Base-by-base conservation (phyloP, 2,329 filamentous ascomycete species). In the Pestalotiopsis fici region DNA sequence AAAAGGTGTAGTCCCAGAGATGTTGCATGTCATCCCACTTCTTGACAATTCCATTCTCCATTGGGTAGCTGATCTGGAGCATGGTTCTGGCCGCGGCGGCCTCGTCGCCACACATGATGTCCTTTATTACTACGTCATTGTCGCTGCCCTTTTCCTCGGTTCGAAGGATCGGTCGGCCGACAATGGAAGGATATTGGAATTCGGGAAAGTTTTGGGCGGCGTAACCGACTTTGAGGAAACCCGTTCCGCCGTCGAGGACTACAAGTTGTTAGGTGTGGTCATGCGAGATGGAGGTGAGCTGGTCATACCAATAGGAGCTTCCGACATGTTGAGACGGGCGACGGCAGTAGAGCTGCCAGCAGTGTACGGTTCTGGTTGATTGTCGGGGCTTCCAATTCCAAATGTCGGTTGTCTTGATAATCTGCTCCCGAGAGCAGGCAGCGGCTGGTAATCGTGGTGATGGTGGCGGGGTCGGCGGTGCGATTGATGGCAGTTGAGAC, bases 11-110 rank as follows among this genome's bases (percentile, higher is more conserved):
- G 83, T 99, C 95, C 96, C 96, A 99, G 66, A 99, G 90, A 79
- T 98, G 95, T 85, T 97, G 93, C 96, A 99, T 99, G 81, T 99
- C 96, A 75, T 99, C 96, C 96, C 96, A 99, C 78, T 94, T 95
- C 88, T 98, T 98, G 73, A 99, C 94, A 76, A 99, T 98, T 76
- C 96, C 96, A 80, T 99, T 99, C 82, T 99, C 96, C 96, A 99
- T 99, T 74, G 96, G 96, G 80, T 99, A 99, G 81, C 92, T 97
- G 78, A 99, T 97, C 82, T 99, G 96, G 69, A 99, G 90, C 94
- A 98, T 97, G 70, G 93, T 97, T 77, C 96, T 91, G 72, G 96
- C 95, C 65, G 94, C 94, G 18, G 96, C 95, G 62, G 96, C 96
- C 84, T 99, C 95, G 83, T 99, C 96, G 79, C 96, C 96, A 83